Conservation (phyloP, 192 early-diverging fungal genomes). For the Gigaspora rosea region DNA sequence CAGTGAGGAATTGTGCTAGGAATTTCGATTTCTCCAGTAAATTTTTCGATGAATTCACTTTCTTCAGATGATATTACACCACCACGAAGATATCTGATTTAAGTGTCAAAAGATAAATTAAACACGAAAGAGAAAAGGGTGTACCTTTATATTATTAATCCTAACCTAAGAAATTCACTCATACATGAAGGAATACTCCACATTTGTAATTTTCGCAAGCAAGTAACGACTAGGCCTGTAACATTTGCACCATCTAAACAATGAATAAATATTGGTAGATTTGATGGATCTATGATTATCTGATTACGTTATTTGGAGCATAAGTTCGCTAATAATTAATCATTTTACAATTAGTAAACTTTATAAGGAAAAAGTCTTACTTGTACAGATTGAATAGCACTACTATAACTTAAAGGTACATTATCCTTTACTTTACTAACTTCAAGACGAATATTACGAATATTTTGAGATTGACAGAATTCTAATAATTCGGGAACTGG, state of each 20-base stretch:
- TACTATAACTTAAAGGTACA: constrained; percentile 77
- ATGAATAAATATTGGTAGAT: constrained; percentile 84
- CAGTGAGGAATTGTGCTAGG: constrained; percentile 59
- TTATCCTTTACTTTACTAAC: constrained; percentile 88
- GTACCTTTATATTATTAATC: neutral
- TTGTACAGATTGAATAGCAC: constrained; percentile 67
- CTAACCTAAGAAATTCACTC: constrained; percentile 70
- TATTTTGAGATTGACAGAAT: constrained; percentile 67
- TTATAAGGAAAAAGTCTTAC: constrained; percentile 25
- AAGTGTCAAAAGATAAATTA: neutral
- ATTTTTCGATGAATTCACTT: constrained; percentile 78
- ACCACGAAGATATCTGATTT: constrained; percentile 50
- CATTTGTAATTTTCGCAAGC: constrained; percentile 87
- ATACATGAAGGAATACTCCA: constrained; percentile 77
- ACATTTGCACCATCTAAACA: constrained; percentile 89
- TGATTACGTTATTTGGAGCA: constrained; percentile 18
- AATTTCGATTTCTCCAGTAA: constrained; percentile 67
- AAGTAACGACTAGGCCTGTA: constrained; percentile 81
- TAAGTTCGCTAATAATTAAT: too few relatives aligned
- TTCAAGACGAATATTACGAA: constrained; percentile 65
- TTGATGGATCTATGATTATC: constrained; percentile 73
- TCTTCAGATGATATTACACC: constrained; percentile 68
- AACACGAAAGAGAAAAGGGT: constrained; percentile 28
- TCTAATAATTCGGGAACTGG: constrained; percentile 59
- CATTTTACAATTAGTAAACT: neutral